These are phyloP conservation scores for Diaporthe eres DNA, from an alignment of 2,329 filamentous ascomycete species.

Conservation along the genomic window DNA sequence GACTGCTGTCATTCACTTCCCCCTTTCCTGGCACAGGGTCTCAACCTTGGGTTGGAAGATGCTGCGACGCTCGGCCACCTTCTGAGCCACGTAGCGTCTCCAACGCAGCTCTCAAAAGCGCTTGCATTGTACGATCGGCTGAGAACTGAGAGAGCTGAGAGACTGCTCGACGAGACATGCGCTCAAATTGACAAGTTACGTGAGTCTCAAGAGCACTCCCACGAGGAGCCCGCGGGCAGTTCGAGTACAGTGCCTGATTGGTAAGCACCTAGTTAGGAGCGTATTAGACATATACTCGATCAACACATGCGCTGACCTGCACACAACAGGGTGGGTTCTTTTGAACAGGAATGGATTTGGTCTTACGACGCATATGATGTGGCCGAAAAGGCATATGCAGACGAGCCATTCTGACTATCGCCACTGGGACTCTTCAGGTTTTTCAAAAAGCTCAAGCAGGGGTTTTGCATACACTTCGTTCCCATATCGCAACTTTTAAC, in stretches of 20 bases:
- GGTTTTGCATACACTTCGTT: background rate
- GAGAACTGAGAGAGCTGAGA: background rate
- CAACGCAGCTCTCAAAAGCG: background rate
- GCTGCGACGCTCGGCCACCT: slow-evolving; percentile 4
- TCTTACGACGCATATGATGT: background rate
- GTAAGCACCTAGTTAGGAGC: background rate
- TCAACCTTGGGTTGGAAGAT: slow-evolving; percentile 19
- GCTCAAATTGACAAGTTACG: background rate
- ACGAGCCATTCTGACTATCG: background rate
- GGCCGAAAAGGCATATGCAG: background rate
- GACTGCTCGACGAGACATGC: background rate
- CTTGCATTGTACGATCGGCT: background rate
- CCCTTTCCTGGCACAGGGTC: background rate
- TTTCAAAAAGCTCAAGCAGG: background rate
- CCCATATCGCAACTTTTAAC: no score
- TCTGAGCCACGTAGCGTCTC: background rate
- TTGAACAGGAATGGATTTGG: background rate
- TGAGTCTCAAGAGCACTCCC: background rate
- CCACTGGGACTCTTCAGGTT: no score
- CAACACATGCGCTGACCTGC: background rate
- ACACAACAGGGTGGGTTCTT: background rate
- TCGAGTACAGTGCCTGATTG: background rate
- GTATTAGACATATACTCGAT: background rate
- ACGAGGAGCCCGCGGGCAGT: background rate
- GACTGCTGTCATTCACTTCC: slow-evolving; percentile 12